Evolutionary conservation across 768 basidiomycete species (phyloP), one percentile per base, ranked within the genome.

Genomic region (Sistotremastrum suecicum): DNA sequence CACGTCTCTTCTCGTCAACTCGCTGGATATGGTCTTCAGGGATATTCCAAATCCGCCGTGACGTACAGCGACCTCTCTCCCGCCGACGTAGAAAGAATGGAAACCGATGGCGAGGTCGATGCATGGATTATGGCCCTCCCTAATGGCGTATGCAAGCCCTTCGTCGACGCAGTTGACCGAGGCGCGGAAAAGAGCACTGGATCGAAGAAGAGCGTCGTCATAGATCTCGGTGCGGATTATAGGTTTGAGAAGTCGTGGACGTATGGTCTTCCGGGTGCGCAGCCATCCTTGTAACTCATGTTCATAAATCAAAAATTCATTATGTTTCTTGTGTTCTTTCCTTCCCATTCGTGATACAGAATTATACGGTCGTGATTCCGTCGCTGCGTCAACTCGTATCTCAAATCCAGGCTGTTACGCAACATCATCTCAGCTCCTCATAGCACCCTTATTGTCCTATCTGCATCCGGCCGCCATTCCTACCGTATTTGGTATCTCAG

Each of bases 111-210:
- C 6, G 84, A 83, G 56, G 89, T 99, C 11, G 94, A 99, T 58
- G 94, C 90, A 6, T 99, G 95, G 94, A 78, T 98, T 44, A 92
- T 97, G 86, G 95, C 95, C 2, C 73, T 99, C 41, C 95, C 95
- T n/a, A 99, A 98, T 53, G 95, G 95, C 12, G 75, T 89, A 28
- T 84, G 86, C 67, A 91, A 92, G 63, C 92, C 92, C 0, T 99
- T 94, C 59, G 90, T 99, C 34, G 90, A 92, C 56, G 94, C 94
- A 10, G 66, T 99, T 41, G 90, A 95, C 56, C 72, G 76, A 35
- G 88, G 81, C 4, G 68, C 80, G 9, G 73, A 70, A 55, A 75
- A 78, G 51, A 64, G 62, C 44, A 53, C 56, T 39, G 61, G 60
- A 32, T 65, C 68, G 48, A 63, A 64, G 34, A 67, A 71, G 38